Evolutionary conservation across 2,329 filamentous ascomycete genomes (phyloP).

Genomic region (Capronia epimyces): DNA sequence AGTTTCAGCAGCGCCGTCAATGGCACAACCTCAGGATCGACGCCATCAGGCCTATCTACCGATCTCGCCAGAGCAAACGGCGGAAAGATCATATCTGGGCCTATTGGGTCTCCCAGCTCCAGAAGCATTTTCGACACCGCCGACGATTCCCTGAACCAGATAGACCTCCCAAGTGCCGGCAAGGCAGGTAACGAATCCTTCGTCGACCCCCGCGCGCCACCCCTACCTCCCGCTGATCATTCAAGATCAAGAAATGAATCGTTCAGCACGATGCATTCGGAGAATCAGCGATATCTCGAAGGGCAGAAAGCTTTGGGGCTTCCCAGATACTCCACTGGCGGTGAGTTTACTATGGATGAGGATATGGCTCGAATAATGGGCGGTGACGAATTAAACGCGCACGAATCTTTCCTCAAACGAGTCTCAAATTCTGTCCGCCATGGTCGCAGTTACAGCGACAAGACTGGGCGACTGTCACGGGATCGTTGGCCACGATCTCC

Average conservation of each 20-base stretch:
- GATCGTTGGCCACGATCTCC: slow-evolving; percentile 70
- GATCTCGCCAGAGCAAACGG: slow-evolving; percentile 35
- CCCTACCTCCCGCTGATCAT: slow-evolving; percentile 47
- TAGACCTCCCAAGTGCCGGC: slow-evolving; percentile 27
- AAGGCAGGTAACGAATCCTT: slow-evolving; percentile 49
- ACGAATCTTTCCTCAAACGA: slow-evolving; percentile 74
- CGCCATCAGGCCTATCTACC: slow-evolving; percentile 5
- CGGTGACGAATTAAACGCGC: slow-evolving; percentile 60
- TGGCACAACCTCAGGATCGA: slow-evolving; percentile 15
- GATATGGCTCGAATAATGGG: slow-evolving; percentile 87
- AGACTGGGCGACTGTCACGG: slow-evolving; percentile 51
- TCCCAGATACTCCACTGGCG: slow-evolving; percentile 68
- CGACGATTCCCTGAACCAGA: slow-evolving; percentile 17
- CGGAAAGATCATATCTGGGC: slow-evolving; percentile 40
- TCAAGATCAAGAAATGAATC: slow-evolving; percentile 45
- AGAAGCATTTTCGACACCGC: slow-evolving; percentile 41
- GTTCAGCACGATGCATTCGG: slow-evolving; percentile 39
- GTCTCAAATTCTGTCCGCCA: slow-evolving; percentile 93
- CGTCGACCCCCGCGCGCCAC: slow-evolving; percentile 55
- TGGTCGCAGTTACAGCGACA: slow-evolving; percentile 77
- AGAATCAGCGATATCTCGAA: slow-evolving; percentile 36
- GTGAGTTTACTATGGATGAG: slow-evolving; percentile 90
- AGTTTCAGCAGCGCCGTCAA: slow-evolving; percentile 35
- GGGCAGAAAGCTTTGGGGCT: slow-evolving; percentile 60
- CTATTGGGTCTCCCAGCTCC: slow-evolving; percentile 40